Percentiles rank a stretch among this genome's conserved stretches.
These are phyloP conservation scores for Vigna trinervia DNA, from an alignment of 306 rosid genomes.

Conservation along the genomic window DNA sequence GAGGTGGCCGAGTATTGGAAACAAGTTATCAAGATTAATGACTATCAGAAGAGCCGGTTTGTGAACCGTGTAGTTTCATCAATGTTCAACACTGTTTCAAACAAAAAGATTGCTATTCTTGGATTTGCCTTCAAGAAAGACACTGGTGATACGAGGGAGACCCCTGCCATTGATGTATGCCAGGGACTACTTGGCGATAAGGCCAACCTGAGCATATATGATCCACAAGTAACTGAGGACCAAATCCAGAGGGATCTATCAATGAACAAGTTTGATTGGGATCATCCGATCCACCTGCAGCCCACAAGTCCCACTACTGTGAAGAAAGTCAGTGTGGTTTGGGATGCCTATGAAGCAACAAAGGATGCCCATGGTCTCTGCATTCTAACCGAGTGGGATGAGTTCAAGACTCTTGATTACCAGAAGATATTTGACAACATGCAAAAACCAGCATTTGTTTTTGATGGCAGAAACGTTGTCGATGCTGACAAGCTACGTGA, in stretches of 20 bases:
- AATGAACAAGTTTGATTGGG: conserved; percentile 94
- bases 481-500: conserved; percentile 73
- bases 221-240: conserved; percentile 89
- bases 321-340: conserved; percentile 84
- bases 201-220: conserved; percentile 89
- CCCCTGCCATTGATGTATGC: conserved; percentile 99
- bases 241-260: conserved; percentile 96
- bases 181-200: conserved; percentile 88
- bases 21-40: conserved; percentile 97
- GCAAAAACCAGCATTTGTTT: conserved; percentile 93
- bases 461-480: conserved; percentile 85
- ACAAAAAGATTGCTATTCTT: conserved; percentile 85
- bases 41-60: conserved; percentile 93
- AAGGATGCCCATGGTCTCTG: conserved; percentile 91
- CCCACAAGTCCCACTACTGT: conserved; percentile 83
- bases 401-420: conserved; percentile 89
- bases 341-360: conserved; percentile 91
- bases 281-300: conserved; percentile 93
- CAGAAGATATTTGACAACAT: conserved; percentile 81
- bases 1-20: conserved; percentile 99
- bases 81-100: conserved; percentile 94
- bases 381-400: conserved; percentile 97
- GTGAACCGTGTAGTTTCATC: conserved; percentile 97
- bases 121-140: conserved; percentile 99
- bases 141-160: conserved; percentile 97